Base-by-base conservation (phyloP, 73 alveolate genomes). In the Effrenium voratum region DNA sequence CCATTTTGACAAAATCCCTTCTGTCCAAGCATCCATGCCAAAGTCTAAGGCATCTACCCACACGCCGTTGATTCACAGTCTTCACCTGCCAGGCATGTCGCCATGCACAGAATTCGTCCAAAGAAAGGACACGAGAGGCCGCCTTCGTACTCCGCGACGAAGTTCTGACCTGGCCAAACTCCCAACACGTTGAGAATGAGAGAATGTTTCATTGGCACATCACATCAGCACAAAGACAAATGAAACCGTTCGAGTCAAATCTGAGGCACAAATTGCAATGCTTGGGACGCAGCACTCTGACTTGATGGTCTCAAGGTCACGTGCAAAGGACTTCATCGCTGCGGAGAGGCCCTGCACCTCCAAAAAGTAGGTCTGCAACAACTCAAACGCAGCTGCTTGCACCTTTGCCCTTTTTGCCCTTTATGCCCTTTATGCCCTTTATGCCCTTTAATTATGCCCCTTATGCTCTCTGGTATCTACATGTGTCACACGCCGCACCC, bases 221-320 rank as follows among this genome's bases (percentile, higher is more conserved):
- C n/a, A n/a, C n/a, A n/a, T n/a, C n/a, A n/a, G n/a, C n/a, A n/a
- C n/a, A n/a, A n/a, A n/a, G n/a, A n/a, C n/a, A n/a, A n/a, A n/a
- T n/a, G 1, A 57, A 55, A 55, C 68, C 28, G 72, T 30, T 22
- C 30, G 68, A 55, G 22, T 55, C 68, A 55, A 55, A n/a, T 75
- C 44, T 68, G 19, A 2, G 41, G 44, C 44, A 36, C 3, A n/a
- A 22, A 32, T 41, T 28, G 66, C 36, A 22, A 22, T 32, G 13
- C 59, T 40, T 60, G 94, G 82, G 26, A 45, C 38, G 49, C 66
- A 30, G 66, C 94, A 86, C 77, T 86, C 94, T 2, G 94, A 60
- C 59, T 86, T 86, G 94, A 86, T 41, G 83, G 82, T 86, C 34
- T 86, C 94, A 38, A 86, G 94, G 82, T 86, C 94, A 40, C 94